These are phyloP conservation scores for Apiotrichum gamsii DNA, from an alignment of 1,284 basidiomycete species.

Conservation along the genomic window DNA sequence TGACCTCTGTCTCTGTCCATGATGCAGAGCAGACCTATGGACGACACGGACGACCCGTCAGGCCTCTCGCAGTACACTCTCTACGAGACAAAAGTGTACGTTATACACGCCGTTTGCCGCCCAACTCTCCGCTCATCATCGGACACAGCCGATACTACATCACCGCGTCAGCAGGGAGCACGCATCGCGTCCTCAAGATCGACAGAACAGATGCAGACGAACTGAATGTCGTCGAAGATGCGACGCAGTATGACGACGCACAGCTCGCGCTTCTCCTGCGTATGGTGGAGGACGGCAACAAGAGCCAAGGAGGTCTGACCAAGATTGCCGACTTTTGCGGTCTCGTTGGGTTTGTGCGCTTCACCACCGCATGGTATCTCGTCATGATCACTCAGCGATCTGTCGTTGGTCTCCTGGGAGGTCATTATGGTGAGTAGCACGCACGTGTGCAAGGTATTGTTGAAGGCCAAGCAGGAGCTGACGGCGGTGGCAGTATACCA, in stretches of 20 bases:
- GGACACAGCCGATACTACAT: conserved; percentile 66
- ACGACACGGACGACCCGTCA: conserved; percentile 25
- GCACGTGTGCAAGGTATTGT: too few relatives aligned
- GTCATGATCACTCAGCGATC: conserved; percentile 81
- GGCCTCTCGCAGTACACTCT: conserved; percentile 73
- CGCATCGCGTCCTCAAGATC: conserved; percentile 84
- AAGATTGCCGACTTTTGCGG: conserved; percentile 69
- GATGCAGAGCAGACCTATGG: conserved; percentile 11
- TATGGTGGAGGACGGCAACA: conserved; percentile 93
- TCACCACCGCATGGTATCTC: conserved; percentile 89
- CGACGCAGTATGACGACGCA: conserved; percentile 75
- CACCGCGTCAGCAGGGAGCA: conserved; percentile 58
- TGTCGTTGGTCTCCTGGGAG: conserved; percentile 87
- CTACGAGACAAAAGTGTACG: conserved; percentile 70
- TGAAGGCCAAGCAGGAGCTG: neutral
- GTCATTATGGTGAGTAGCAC: conserved; percentile 62
- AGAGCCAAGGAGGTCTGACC: conserved; percentile 75
- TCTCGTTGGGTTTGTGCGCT: conserved; percentile 68
- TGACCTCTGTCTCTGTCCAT: neutral
- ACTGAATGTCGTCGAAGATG: conserved; percentile 73
- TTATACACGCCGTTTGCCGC: neutral
- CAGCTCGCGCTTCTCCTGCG: conserved; percentile 85
- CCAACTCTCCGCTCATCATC: neutral
- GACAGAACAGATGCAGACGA: conserved; percentile 73
- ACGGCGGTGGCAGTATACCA: conserved; percentile 62